Base-by-base conservation (phyloP, 192 early-diverging fungal genomes). In the Backusella mclennaniae region DNA sequence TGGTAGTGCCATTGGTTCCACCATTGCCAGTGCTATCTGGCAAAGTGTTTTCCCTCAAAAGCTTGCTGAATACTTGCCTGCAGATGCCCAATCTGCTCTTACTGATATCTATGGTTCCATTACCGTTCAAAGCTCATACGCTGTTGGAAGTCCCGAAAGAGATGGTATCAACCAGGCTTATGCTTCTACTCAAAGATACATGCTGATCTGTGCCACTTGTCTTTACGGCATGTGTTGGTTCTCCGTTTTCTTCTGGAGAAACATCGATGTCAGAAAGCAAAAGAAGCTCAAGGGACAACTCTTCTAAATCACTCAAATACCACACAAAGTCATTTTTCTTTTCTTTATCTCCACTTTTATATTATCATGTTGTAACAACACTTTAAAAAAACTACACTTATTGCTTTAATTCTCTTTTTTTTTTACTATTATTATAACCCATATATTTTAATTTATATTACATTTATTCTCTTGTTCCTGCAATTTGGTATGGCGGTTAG, bases 21-120 rank as follows among this genome's bases (percentile, higher is more conserved):
- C 73, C 15, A 67, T 74, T 56, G 73, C 73, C 26, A 66, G 59
- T 67, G 73, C 73, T 66, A 63, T 74, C 8, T 74, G 73, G 73
- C 66, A 59, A 0, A 29, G 59, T 29, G 23, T 66, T 3, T 66
- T 74, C 56, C 73, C 73, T 67, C 8, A 38, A 21, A 39, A 74
- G 14, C 73, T 74, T 38, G 73, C 73, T 35, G 59, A 56, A 15
- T 26, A 67, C 38, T 56, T 74, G 26, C 73, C 73, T 66, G 63
- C 63, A 12, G 35, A 59, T 35, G 63, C 39, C 26, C 12, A 39
- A 31, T 36, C 73, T 6, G 21, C 29, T 26, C 29, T 74, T 1
- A 36, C n/a, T 29, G 73, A 74, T 31, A 56, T 74, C 26, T 66
- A 67, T 31, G 23, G 73, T 23, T 66, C 53, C 9, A 38, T 74